These are phyloP conservation scores for Aspergillus mulundensis DNA, from an alignment of 495 filamentous ascomycete species.

Conservation along the genomic window DNA sequence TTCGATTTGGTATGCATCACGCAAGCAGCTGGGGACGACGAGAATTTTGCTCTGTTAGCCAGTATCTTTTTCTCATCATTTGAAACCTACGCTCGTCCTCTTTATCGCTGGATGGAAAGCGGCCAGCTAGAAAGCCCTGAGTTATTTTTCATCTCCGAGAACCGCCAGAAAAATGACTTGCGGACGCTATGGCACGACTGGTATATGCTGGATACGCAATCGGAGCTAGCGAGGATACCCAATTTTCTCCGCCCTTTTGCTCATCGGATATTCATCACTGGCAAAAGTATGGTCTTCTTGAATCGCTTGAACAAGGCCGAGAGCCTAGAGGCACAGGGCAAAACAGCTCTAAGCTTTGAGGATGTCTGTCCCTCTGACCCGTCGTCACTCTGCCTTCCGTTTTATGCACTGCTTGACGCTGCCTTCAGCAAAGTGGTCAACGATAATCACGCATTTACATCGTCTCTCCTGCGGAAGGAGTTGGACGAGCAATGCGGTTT, in stretches of 20 bases:
- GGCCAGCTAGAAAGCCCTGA: conserved; percentile 60
- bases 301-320: conserved; percentile 49
- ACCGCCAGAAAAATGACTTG: conserved; percentile 52
- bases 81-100: conserved; percentile 72
- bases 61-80: conserved; percentile 79
- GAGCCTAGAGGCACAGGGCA: conserved; percentile 20
- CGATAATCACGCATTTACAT: conserved; percentile 64
- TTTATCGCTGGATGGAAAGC: conserved; percentile 80
- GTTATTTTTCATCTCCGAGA: conserved; percentile 69
- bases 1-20: conserved; percentile 62
- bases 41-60: conserved; percentile 56
- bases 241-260: conserved; percentile 66
- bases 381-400: conserved; percentile 56
- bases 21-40: conserved; percentile 63
- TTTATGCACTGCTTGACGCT: conserved; percentile 65
- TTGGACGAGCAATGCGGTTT: conserved; percentile 70
- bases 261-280: conserved; percentile 72
- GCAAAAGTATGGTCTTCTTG: conserved; percentile 83
- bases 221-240: conserved; percentile 59
- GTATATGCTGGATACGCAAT: conserved; percentile 57
- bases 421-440: conserved; percentile 70
- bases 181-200: conserved; percentile 71
- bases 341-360: conserved; percentile 49
- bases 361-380: conserved; percentile 44
- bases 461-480: conserved; percentile 56